Percentiles rank a stretch among this genome's conserved stretches.
These are phyloP conservation scores for Macrophomina tecta DNA, from an alignment of 2,329 filamentous ascomycete genomes.

Conservation along the genomic window DNA sequence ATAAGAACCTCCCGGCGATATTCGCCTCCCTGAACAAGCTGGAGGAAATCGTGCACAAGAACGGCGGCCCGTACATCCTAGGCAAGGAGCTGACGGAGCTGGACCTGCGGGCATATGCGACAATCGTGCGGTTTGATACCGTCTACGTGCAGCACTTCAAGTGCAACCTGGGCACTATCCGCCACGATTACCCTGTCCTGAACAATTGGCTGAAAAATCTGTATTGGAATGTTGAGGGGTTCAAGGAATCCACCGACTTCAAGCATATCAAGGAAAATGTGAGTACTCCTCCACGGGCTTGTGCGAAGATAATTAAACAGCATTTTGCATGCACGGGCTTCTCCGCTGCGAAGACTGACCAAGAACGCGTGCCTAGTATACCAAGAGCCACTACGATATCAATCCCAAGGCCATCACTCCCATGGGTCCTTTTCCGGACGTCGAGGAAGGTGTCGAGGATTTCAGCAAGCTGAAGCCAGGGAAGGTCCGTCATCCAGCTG, in stretches of 20 bases:
- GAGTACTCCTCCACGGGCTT: conserved; percentile 30
- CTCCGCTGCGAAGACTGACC: background rate
- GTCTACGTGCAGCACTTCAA: conserved; percentile 72
- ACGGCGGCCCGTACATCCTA: conserved; percentile 63
- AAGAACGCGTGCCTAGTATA: conserved; percentile 48
- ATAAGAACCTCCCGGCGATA: conserved; percentile 59
- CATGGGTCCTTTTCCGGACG: conserved; percentile 64
- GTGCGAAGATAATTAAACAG: background rate
- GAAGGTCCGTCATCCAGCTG: conserved; percentile 50
- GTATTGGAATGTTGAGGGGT: conserved; percentile 63
- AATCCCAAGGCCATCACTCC: conserved; percentile 69
- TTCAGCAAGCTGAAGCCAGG: conserved; percentile 57
- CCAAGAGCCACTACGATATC: conserved; percentile 65
- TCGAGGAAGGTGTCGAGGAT: conserved; percentile 61
- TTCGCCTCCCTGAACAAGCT: conserved; percentile 67
- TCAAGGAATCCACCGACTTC: conserved; percentile 67
- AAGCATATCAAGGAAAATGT: conserved; percentile 71
- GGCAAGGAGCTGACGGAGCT: conserved; percentile 64
- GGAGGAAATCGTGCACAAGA: conserved; percentile 54
- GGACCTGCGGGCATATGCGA: conserved; percentile 64
- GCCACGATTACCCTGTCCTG: conserved; percentile 65
- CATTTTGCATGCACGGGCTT: background rate
- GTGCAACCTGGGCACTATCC: conserved; percentile 66
- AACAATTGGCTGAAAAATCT: conserved; percentile 66
- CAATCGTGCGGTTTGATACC: conserved; percentile 64